Base-by-base conservation (phyloP, 495 filamentous ascomycete genomes). In the Annulohypoxylon moriforme region DNA sequence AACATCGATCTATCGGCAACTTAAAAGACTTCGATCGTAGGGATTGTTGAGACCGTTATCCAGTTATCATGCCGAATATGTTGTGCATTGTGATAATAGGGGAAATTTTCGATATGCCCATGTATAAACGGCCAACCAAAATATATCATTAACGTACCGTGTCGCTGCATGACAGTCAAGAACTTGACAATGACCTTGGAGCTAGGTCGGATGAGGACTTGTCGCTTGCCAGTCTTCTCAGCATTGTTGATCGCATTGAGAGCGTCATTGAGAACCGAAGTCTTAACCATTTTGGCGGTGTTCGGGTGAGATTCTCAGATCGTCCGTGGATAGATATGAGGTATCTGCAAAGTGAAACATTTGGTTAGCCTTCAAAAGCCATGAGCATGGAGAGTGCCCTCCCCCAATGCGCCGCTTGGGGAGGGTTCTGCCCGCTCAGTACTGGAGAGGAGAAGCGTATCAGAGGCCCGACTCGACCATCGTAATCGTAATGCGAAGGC, bases 151-250 rank as follows among this genome's bases (percentile, higher is more conserved):
- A 27, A 92, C 93, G 67, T 95, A 98, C 96, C 96, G 85, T 99
- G 96, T 85, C 91, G 91, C 86, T 98, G 96, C 96, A 98, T 98
- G 81, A 97, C 95, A 80, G 88, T 88, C 76, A 99, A 86, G 89
- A 98, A 98, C 90, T 98, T 98, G 88, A 97, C 89, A 77, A 98
- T 98, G 87, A 98, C 96, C 90, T 99, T 99, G 78, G 95, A 98
- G 83, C 88, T 91, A 78, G 96, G 96, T 70, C 94, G 89, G 87
- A 99, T 96, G 76, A 98, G 82, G 76, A 98, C 96, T 85, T 99
- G 96, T 75, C 96, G 93, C 91, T 97, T 97, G 81, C 96, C 96
- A 75, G 90, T 87, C 91, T 98, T 98, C 89, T 99, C 96, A 87
- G 96, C 96, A 82, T 98, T 99, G 93, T 99, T 98, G 91, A 99